Evolutionary conservation across 306 rosid genomes (phyloP), one percentile per base, ranked within the genome.

Genomic region (Macrotyloma uniflorum): DNA sequence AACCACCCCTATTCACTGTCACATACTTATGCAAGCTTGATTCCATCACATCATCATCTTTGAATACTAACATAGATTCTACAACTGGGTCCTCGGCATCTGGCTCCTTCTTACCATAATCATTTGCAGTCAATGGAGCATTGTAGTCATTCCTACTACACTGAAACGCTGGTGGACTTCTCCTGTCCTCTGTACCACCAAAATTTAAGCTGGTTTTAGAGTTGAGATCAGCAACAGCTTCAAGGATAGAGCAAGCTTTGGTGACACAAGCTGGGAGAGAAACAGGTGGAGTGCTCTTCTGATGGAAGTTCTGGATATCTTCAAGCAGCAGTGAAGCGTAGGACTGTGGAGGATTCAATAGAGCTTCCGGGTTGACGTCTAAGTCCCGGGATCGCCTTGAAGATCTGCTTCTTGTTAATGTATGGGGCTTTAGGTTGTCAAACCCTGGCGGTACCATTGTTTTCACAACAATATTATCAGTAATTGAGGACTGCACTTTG

Each of bases 141-240:
- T 70, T 76, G 75, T 69, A 58, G 51, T 84, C 83, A 47, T 75
- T 86, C 83, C 83, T 86, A 67, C 47, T 81, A 8, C 73, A 65
- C 46, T 84, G 91, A 65, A 82, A 84, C 24, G 77, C 55, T 2
- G 68, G 83, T 42, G 77, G 82, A 26, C 33, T 83, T 77, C 61
- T 86, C 77, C 59, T 81, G 74, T 84, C 88, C 23, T 85, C 89
- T 9, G 85, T 76, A 54, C 77, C 71, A 20, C 90, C 74, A 20
- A 83, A 20, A 30, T 77, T 88, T 57, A 89, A 89, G 74, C 84
- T 81, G 43, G 89, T 85, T 10, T 87, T 80, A 46, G 92, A 82
- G 75, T 94, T 92, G 78, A 94, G 95, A 78, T 94, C 93, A n/a
- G 98, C 95, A 49, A 94, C 97, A 57, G 97, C 98, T 88, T 94